Conservation (phyloP, 306 rosid genomes). For the Prunus mira region DNA sequence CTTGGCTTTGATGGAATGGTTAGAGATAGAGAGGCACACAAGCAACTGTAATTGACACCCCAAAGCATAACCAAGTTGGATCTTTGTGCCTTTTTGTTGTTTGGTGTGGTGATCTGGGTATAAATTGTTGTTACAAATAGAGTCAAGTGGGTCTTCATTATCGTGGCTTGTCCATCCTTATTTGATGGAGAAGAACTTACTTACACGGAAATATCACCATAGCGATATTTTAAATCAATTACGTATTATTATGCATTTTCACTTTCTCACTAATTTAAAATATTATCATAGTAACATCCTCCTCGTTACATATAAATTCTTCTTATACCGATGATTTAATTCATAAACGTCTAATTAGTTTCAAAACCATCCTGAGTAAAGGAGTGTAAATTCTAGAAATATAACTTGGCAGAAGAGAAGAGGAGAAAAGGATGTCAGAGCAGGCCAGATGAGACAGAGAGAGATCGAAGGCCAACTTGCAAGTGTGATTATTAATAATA, state of each 20-base stretch:
- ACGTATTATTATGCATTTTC: rapidly evolving
- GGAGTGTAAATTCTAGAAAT: too few relatives aligned
- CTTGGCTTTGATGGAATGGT: background rate
- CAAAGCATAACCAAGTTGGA: background rate
- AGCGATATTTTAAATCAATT: too few relatives aligned
- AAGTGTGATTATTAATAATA: background rate
- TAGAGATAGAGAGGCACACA: background rate
- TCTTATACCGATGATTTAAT: too few relatives aligned
- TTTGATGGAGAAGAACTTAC: background rate
- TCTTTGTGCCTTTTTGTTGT: background rate
- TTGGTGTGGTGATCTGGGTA: background rate
- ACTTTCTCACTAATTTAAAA: too few relatives aligned
- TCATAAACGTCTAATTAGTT: too few relatives aligned
- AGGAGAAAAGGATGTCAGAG: background rate
- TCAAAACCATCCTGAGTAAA: too few relatives aligned
- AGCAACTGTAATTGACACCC: background rate
- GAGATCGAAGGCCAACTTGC: background rate
- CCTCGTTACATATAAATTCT: too few relatives aligned
- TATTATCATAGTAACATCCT: too few relatives aligned
- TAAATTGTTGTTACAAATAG: background rate
- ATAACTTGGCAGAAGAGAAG: background rate
- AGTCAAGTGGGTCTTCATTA: background rate
- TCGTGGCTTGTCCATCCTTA: background rate
- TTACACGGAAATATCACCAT: too few relatives aligned
- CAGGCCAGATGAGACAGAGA: background rate